Evolutionary conservation across 768 basidiomycete species (phyloP), one percentile per base, ranked within the genome.

Genomic region (Pleurotus tuber-regium): DNA sequence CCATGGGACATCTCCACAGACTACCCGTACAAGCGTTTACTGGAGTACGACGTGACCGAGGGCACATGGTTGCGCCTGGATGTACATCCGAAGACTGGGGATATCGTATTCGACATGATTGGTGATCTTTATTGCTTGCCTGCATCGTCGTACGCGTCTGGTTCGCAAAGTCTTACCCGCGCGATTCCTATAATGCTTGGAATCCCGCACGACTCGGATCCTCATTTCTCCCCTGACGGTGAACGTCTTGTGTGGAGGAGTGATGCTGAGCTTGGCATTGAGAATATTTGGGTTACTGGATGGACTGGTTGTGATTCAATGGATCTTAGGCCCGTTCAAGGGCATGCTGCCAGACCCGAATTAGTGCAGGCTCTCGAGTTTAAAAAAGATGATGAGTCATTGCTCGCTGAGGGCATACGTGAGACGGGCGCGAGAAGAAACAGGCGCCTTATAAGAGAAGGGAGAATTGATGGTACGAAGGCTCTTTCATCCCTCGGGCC

Each of bases 1-100:
- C 72, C 74, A 33, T 89, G 86, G 85, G 87, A 89, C 60, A 88
- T 89, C 54, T 87, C 86, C 19, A 86, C 85, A 19, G 83, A 87
- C 67, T 87, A 79, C 57, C 74, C 79, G 14, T 79, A 80, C 65
- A 81, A 86, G 1, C 80, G 86, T 14, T 66, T 65, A n/a, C 69
- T 88, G 25, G 75, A 79, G 50, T 89, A 84, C 61, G 80, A 86
- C 52, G 86, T 88, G 12, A 70, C 76, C 33, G 84, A 88, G 61
- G 87, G 87, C 6, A 89, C 87, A 28, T 89, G 86, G 86, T 67
- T 89, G 48, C 75, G 86, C 10, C 75, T 89, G 24, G 87, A 88
- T 59, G 85, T 87, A 1, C 81, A 86, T 54, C 84, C 84, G n/a
- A 66, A 69, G 47, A 76, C 78, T 1, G 86, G 87, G 9, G 87